Conservation (phyloP, 1,139 yeast genomes). For the Magnusiomyces clavatus region DNA sequence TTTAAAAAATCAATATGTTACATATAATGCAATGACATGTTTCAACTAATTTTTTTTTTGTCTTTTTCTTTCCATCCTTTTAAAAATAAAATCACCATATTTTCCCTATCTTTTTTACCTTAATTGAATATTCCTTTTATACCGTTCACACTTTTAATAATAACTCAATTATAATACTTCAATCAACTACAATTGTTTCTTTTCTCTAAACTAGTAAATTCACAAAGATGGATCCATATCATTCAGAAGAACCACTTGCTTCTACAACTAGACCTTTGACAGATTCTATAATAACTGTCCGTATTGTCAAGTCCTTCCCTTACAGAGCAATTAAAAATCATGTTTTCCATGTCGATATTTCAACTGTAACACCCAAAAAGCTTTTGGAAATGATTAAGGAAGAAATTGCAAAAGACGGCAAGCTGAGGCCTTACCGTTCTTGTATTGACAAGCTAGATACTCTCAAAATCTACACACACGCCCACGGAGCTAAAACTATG, state of each 20-base stretch:
- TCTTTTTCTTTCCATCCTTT: background rate
- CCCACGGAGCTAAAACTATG: conserved; percentile 92
- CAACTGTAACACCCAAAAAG: conserved; percentile 57
- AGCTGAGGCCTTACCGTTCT: conserved; percentile 72
- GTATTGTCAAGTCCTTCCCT: conserved; percentile 86
- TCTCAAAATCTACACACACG: conserved; percentile 82
- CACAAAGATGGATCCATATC: background rate
- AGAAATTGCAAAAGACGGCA: conserved; percentile 36
- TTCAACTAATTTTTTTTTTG: background rate
- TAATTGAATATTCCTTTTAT: background rate
- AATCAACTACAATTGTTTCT: background rate
- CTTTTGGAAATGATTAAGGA: conserved; percentile 39
- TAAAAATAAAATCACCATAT: background rate
- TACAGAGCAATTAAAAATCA: conserved; percentile 84
- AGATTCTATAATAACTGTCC: conserved; percentile 68
- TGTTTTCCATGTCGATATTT: conserved; percentile 67
- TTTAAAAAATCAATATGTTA: background rate
- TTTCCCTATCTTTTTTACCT: background rate
- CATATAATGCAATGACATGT: background rate
- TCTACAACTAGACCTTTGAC: conserved; percentile 59
- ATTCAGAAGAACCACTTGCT: conserved; percentile 51
- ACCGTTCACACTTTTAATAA: background rate
- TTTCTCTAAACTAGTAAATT: background rate
- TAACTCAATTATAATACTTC: background rate
- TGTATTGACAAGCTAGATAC: conserved; percentile 71